phyloP scores from a whole-genome alignment of 106 monocot species.

The Dendrobium nobile region DNA sequence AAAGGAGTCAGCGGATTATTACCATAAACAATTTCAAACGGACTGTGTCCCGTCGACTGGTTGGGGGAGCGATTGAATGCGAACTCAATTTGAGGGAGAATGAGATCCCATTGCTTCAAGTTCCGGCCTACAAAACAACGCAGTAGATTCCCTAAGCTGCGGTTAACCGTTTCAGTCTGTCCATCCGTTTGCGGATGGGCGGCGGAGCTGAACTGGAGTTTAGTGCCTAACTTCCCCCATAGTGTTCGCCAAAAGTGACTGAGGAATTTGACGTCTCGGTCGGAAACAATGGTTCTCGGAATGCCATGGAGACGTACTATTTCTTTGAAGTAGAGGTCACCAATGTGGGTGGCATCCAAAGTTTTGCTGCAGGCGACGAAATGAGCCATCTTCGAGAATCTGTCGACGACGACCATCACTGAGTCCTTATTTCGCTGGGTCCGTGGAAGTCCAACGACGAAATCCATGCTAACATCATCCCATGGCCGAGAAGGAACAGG shows the following conservation, averaged over 20 bases:
- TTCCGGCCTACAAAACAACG: no score
- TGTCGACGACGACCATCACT: neutral
- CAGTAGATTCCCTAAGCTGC: no score
- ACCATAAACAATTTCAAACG: no score
- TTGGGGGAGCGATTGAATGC: no score
- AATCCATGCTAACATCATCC: constrained; percentile 3
- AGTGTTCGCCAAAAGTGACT: neutral
- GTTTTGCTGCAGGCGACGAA: neutral
- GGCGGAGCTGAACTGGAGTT: no score
- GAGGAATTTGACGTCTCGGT: neutral
- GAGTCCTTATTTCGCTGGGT: neutral
- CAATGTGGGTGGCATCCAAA: neutral
- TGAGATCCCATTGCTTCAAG: no score
- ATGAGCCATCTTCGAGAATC: neutral
- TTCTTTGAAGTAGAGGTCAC: neutral
- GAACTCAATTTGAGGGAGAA: no score
- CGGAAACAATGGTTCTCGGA: neutral
- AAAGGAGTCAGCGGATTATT: no score
- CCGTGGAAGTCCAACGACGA: neutral
- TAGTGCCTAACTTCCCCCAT: neutral
- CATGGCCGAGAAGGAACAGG: neutral
- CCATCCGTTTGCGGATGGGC: no score
- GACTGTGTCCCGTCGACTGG: no score
- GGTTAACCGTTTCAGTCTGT: no score
- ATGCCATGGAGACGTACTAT: neutral